Conservation (phyloP, 2,329 filamentous ascomycete species). For the Fusarium compactum region DNA sequence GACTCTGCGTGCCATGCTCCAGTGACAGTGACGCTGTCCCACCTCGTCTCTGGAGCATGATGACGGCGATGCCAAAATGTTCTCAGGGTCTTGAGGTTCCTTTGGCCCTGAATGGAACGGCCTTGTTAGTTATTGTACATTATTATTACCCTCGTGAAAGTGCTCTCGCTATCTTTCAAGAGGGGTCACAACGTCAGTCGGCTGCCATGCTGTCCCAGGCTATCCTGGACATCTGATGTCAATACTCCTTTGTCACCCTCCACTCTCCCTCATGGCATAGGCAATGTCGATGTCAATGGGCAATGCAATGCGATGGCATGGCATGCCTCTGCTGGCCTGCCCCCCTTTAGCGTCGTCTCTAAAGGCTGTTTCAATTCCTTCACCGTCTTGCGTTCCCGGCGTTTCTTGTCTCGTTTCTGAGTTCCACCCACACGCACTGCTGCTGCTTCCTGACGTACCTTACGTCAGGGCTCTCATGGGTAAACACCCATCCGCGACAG, state of each 20-base stretch:
- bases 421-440: constrained; percentile 45
- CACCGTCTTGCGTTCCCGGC: constrained; percentile 48
- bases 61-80: constrained; percentile 42
- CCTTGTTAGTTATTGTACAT: constrained; percentile 10
- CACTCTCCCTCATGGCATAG: constrained; percentile 24
- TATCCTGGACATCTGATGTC: constrained; percentile 45
- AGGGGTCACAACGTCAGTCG: constrained; percentile 47
- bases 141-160: constrained; percentile 30
- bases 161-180: constrained; percentile 37
- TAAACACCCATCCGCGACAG: constrained; percentile 46
- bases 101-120: constrained; percentile 29
- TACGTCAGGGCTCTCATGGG: constrained; percentile 49
- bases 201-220: constrained; percentile 37
- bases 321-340: constrained; percentile 26
- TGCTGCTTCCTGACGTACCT: constrained; percentile 44
- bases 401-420: constrained; percentile 46
- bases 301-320: constrained; percentile 29
- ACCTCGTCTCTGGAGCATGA: constrained; percentile 44
- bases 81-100: constrained; percentile 40
- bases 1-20: constrained; percentile 21
- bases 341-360: constrained; percentile 35
- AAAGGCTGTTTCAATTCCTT: constrained; percentile 49
- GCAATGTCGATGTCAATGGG: constrained; percentile 12
- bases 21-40: constrained; percentile 41
- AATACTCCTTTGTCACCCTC: constrained; percentile 43